Evolutionary conservation across 1,284 basidiomycete genomes (phyloP), one percentile per base, ranked within the genome.

Genomic region (Tilletia setariae): DNA sequence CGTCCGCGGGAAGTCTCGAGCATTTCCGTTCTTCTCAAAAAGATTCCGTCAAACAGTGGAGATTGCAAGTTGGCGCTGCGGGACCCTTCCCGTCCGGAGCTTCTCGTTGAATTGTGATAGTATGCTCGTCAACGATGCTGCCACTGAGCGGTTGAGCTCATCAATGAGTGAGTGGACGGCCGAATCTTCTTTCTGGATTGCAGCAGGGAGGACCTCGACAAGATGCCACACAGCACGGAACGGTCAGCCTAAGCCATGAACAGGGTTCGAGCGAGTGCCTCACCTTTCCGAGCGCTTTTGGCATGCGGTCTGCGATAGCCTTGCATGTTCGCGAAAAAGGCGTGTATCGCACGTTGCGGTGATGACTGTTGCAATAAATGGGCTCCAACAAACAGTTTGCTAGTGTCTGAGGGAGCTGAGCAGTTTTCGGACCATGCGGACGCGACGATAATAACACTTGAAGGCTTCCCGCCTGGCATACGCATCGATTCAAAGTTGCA

Each of bases 101-200:
- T 97, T 93, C 76, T 93, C 91, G 82, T 96, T 94, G 15, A 99
- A 87, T 69, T 94, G 90, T 0, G 95, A 94, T 15, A 98, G 89
- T 61, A 97, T 92, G 80, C 90, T 93, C 76, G 92, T 88, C 0
- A 98, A 85, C 16, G 98, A 85, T 13, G 87, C 86, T 0, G 95
- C 93, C 77, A 90, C 93, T 23, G 90, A 87, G 32, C 88, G 87
- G 82, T 92, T 90, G 32, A 99, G 87, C 51, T 89, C 89, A 74
- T 91, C 89, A 82, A 98, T 90, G 70, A 97, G 89, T 51, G 89
- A 87, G 83, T 98, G 94, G 1, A 91, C 79, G 32, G 73, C 69
- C 40, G 72, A 69, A 25, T 80, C 77, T 53, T 74, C 72, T 35
- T 66, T 85, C 84, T 47, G 85, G 74, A 61, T 83, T 83, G 71